Conservation (phyloP, 2,329 filamentous ascomycete genomes). For the Epichloe sibirici region DNA sequence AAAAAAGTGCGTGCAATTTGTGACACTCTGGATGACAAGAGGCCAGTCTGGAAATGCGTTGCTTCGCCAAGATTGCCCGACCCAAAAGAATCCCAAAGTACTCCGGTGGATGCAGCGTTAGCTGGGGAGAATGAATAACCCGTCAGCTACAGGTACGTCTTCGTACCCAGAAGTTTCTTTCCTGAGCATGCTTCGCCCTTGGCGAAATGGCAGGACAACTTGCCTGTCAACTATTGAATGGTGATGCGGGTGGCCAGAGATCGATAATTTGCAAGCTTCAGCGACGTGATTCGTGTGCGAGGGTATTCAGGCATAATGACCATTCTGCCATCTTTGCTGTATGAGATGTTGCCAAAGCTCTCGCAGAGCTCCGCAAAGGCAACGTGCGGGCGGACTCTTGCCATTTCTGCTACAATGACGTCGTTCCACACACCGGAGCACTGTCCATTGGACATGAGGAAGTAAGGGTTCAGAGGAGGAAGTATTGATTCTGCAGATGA, state of each 20-base stretch:
- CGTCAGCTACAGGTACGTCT: not conserved
- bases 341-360: constrained; percentile 47
- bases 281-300: constrained; percentile 37
- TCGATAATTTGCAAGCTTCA: constrained; percentile 46
- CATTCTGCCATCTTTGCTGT: constrained; percentile 47
- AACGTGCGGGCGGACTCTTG: constrained; percentile 43
- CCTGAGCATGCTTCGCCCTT: too few relatives aligned
- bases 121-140: not conserved
- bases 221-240: constrained; percentile 17
- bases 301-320: constrained; percentile 44
- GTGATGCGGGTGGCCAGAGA: constrained; percentile 30
- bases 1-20: not conserved
- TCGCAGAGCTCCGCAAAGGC: constrained; percentile 52
- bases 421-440: constrained; percentile 65
- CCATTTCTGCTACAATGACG: constrained; percentile 48
- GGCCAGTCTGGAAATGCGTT: not conserved
- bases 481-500: constrained; percentile 47
- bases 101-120: not conserved
- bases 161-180: not conserved
- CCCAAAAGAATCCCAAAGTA: not conserved
- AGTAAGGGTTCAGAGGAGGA: constrained; percentile 61
- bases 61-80: not conserved
- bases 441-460: constrained; percentile 45
- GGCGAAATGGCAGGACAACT: not conserved
- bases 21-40: not conserved